Conservation (phyloP, 495 filamentous ascomycete species). For the Immersiella caudata region DNA sequence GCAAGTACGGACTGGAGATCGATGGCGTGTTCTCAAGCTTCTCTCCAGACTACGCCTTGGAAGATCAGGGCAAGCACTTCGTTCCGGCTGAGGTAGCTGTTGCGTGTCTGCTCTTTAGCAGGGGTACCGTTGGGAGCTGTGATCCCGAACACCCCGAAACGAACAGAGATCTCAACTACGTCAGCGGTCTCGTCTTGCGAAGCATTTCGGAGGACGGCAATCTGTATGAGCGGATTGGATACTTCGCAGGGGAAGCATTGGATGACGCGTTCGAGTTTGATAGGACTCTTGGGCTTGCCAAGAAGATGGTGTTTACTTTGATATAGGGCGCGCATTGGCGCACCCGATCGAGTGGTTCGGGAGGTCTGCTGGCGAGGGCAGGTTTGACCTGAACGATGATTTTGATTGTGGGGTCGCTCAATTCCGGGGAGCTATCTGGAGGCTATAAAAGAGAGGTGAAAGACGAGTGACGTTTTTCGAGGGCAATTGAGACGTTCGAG, state of each 20-base stretch:
- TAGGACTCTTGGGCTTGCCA: not conserved
- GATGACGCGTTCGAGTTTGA: constrained; percentile 6
- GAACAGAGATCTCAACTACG: not conserved
- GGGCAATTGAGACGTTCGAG: too few relatives aligned
- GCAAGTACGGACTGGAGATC: constrained; percentile 1
- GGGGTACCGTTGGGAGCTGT: not conserved
- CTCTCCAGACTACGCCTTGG: not conserved
- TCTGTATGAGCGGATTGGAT: not conserved
- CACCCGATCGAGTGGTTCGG: too few relatives aligned
- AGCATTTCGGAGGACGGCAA: not conserved
- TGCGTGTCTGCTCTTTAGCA: not conserved
- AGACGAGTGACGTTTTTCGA: too few relatives aligned
- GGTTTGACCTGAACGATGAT: too few relatives aligned
- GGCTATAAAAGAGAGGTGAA: too few relatives aligned
- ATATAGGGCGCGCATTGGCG: not conserved
- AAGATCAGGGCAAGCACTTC: not conserved
- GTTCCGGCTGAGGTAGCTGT: not conserved
- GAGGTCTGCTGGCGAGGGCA: too few relatives aligned
- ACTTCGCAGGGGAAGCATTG: not conserved
- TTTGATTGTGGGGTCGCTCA: too few relatives aligned
- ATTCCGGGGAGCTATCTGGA: too few relatives aligned
- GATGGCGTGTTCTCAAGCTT: not conserved
- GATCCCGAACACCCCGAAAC: not conserved
- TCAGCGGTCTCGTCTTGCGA: not conserved
- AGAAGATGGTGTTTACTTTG: not conserved